Evolutionary conservation across 2,329 filamentous ascomycete genomes (phyloP).

Genomic region (Clarireedia monteithiana): DNA sequence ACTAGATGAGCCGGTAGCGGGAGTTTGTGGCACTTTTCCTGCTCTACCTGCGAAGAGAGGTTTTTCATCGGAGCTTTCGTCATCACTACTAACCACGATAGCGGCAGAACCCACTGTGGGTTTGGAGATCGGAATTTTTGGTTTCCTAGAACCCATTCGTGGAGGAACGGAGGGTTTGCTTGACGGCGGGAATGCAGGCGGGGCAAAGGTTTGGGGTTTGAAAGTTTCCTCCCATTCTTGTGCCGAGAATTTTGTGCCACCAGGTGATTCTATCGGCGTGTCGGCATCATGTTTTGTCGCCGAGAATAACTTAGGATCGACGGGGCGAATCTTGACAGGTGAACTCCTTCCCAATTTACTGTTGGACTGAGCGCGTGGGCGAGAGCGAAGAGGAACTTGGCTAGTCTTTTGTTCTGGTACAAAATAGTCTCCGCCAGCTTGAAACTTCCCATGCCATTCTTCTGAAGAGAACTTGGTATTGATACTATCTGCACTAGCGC

Average conservation of each 20-base stretch:
- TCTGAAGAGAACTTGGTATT: conserved; percentile 52
- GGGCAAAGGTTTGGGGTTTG: conserved; percentile 27
- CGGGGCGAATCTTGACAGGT: conserved; percentile 23
- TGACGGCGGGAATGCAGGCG: conserved; percentile 13
- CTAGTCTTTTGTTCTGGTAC: conserved; percentile 18
- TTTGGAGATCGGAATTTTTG: conserved; percentile 15
- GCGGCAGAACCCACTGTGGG: conserved; percentile 25
- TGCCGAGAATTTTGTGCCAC: conserved; percentile 25
- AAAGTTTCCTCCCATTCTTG: conserved; percentile 27
- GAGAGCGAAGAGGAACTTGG: conserved; percentile 8
- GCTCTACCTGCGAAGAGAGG: conserved; percentile 27
- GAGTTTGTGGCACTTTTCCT: conserved; percentile 3
- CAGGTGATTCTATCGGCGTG: conserved; percentile 21
- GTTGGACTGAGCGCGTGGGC: conserved; percentile 21
- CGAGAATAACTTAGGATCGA: conserved; percentile 14
- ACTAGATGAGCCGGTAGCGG: conserved; percentile 27
- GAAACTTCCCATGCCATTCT: conserved; percentile 33
- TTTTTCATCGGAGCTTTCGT: conserved; percentile 23
- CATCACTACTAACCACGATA: conserved; percentile 23
- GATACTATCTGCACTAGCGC: conserved; percentile 50
- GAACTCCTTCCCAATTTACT: conserved; percentile 25
- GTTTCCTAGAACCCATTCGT: conserved; percentile 14
- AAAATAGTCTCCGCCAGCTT: conserved; percentile 27
- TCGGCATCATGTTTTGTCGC: conserved; percentile 9
- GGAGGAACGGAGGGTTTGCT: conserved; percentile 9